Evolutionary conservation across 208 protist genomes (phyloP).

Genomic region (Leishmania guyanensis): DNA sequence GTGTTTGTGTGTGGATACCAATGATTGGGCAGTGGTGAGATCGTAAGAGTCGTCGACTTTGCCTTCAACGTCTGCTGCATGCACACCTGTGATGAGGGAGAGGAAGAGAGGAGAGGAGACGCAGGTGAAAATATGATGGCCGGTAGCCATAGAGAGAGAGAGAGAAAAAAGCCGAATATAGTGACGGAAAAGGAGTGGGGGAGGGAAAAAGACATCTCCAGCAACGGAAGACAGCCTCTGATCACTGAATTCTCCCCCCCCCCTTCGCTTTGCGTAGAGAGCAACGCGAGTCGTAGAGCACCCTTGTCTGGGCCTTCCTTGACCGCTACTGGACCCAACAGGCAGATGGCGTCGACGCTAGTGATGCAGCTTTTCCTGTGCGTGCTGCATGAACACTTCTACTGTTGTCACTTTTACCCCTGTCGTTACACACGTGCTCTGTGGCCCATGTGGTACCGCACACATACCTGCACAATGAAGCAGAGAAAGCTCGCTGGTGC

Average conservation of each 20-base stretch:
- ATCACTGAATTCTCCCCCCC: not conserved
- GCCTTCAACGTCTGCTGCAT: not conserved
- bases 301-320: not conserved
- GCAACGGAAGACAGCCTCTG: not conserved
- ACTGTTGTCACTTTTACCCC: not conserved
- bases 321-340: too few species aligned
- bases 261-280: not conserved
- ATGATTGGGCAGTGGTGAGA: not conserved
- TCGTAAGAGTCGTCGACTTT: not conserved
- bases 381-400: not conserved
- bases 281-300: not conserved
- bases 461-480: not conserved
- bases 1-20: slow-evolving; percentile 3
- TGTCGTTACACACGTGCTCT: too few species aligned
- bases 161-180: not conserved
- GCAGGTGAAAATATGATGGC: not conserved
- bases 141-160: not conserved
- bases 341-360: not conserved
- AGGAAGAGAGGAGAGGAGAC: not conserved
- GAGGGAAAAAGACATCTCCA: not conserved
- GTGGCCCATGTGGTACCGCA: not conserved
- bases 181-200: not conserved
- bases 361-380: not conserved
- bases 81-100: not conserved
- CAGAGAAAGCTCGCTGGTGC: not conserved